A percentile compares a stretch with the other conserved stretches of the same genome.
phyloP scores from a whole-genome alignment of 1,284 basidiomycete genomes.

The Cutaneotrichosporon cavernicola region DNA sequence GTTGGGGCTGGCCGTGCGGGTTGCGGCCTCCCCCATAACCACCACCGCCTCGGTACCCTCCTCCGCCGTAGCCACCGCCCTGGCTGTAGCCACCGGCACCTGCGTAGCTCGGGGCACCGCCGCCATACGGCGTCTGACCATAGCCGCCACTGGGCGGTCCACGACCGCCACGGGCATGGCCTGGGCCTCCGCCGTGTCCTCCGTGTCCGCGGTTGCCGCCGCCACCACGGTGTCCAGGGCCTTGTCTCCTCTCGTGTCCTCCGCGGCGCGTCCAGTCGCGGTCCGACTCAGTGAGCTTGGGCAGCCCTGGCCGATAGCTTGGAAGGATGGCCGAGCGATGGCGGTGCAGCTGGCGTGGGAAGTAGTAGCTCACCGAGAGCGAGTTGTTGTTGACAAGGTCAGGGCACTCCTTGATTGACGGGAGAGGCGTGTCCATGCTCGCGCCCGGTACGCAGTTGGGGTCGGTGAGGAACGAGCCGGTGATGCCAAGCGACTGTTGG shows the following conservation, averaged over 20 bases:
- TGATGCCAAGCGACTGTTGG: constrained; percentile 71
- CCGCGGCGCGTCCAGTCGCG: constrained; percentile 64
- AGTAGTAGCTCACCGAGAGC: constrained; percentile 82
- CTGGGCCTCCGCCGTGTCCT: constrained; percentile 48
- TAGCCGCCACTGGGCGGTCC: constrained; percentile 9
- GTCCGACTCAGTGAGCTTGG: constrained; percentile 70
- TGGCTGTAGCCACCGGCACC: constrained; percentile 20
- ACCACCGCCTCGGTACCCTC: constrained; percentile 13
- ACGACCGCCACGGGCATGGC: constrained; percentile 52
- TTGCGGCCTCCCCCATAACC: constrained; percentile 17
- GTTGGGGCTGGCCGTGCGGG: constrained; percentile 17
- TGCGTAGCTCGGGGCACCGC: constrained; percentile 11
- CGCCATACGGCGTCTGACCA: constrained; percentile 6
- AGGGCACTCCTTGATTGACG: constrained; percentile 53
- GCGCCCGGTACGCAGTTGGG: constrained; percentile 88
- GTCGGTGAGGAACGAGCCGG: constrained; percentile 76
- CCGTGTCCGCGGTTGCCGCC: constrained; percentile 9
- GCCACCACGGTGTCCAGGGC: constrained; percentile 39
- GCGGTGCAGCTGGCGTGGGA: constrained; percentile 68
- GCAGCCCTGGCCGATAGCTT: constrained; percentile 64
- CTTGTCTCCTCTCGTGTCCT: constrained; percentile 37
- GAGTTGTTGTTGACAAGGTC: constrained; percentile 86
- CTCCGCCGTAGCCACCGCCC: constrained; percentile 13
- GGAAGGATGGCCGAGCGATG: constrained; percentile 83
- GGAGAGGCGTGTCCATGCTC: constrained; percentile 76